phyloP scores from a whole-genome alignment of 352 stramenopile genomes.

The Globisporangium apiculatum region DNA sequence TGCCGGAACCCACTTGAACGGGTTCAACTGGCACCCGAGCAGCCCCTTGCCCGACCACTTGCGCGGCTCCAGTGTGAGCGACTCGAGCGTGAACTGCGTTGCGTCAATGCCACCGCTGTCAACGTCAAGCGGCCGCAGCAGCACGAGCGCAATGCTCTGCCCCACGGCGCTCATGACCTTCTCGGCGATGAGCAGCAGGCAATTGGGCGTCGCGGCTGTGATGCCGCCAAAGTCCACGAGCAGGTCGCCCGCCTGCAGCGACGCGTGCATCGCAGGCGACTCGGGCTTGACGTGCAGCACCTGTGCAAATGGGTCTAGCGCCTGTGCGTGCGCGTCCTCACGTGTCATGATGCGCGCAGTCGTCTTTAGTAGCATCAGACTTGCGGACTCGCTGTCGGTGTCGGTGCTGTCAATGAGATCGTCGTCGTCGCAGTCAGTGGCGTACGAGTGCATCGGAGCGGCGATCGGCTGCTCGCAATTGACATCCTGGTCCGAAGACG shows the following conservation, averaged over 20 bases:
- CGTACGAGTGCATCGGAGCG: no score
- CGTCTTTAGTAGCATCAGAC: neutral
- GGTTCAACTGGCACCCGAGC: slow-evolving; percentile 51
- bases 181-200: slow-evolving; percentile 39
- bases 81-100: neutral
- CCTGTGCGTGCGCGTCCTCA: neutral
- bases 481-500: no score
- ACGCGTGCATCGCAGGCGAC: slow-evolving; percentile 44
- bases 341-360: neutral
- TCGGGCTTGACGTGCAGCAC: slow-evolving; percentile 29
- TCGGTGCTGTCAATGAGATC: no score
- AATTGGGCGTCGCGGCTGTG: slow-evolving; percentile 35
- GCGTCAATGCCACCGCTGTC: neutral
- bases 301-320: slow-evolving; percentile 33
- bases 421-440: no score
- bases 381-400: no score
- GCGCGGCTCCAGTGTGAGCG: slow-evolving; percentile 18
- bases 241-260: slow-evolving; percentile 32
- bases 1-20: slow-evolving; percentile 36
- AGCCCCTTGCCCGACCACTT: slow-evolving; percentile 66
- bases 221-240: slow-evolving; percentile 46
- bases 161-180: slow-evolving; percentile 40
- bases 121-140: slow-evolving; percentile 21
- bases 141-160: slow-evolving; percentile 20
- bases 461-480: no score